Evolutionary conservation across 2,329 filamentous ascomycete genomes (phyloP).

Genomic region (Chrysoporthe cubensis): DNA sequence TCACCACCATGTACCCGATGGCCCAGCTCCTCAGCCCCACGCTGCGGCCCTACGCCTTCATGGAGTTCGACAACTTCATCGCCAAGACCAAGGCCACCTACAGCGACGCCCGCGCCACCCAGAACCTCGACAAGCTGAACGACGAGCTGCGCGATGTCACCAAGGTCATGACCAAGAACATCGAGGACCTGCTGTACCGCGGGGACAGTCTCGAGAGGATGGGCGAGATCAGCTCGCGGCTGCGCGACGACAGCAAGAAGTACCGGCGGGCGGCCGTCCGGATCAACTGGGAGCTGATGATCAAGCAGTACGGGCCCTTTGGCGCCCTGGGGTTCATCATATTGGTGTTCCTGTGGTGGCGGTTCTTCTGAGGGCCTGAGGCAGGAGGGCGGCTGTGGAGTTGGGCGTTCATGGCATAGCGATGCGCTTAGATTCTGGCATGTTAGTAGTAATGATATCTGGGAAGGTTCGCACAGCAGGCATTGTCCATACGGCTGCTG

Average conservation of each 20-base stretch:
- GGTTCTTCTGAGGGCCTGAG: constrained; percentile 74
- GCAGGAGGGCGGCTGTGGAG: constrained; percentile 14
- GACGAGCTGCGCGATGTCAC: constrained; percentile 97
- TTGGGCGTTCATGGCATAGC: constrained; percentile 28
- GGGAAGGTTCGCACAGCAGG: not conserved
- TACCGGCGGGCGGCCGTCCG: constrained; percentile 89
- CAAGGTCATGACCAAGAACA: constrained; percentile 99
- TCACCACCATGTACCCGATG: constrained; percentile 80
- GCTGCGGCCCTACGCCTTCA: constrained; percentile 91
- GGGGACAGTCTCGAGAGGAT: constrained; percentile 95
- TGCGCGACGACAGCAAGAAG: constrained; percentile 92
- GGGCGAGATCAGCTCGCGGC: constrained; percentile 87
- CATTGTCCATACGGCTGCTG: not conserved
- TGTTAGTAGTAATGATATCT: not conserved
- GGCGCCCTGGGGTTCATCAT: constrained; percentile 81
- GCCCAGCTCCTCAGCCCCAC: constrained; percentile 73
- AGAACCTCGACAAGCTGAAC: constrained; percentile 94
- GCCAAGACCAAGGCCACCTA: constrained; percentile 90
- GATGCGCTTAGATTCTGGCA: constrained; percentile 16
- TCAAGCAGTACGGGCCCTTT: constrained; percentile 97
- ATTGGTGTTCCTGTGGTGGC: constrained; percentile 86
- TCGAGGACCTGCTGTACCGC: constrained; percentile 93
- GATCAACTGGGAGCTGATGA: constrained; percentile 96
- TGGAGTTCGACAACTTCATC: constrained; percentile 98
- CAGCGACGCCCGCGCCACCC: constrained; percentile 85